phyloP scores from a whole-genome alignment of 2,329 filamentous ascomycete genomes.

The Emergomyces africanus region DNA sequence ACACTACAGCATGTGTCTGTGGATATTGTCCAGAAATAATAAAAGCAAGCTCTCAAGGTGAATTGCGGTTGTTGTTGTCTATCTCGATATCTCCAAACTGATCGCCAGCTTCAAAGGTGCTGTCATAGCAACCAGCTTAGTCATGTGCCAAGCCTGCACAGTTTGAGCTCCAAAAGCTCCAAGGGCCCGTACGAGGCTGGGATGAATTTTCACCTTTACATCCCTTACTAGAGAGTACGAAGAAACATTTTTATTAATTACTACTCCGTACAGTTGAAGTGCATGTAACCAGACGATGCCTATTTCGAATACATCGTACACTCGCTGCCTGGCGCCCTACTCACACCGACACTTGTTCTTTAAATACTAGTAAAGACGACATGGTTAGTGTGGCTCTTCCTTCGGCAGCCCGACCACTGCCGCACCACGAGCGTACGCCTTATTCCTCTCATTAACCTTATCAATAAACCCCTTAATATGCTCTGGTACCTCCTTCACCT shows the following conservation, averaged over 20 bases:
- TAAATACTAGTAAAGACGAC: no score
- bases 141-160: neutral
- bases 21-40: neutral
- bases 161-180: no score
- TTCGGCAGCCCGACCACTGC: neutral
- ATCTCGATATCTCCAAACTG: neutral
- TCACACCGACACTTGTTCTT: neutral
- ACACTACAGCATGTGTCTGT: neutral
- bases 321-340: neutral
- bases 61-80: neutral
- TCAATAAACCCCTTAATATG: constrained; percentile 47
- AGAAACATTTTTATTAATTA: neutral
- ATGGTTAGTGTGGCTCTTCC: neutral
- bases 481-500: constrained; percentile 44
- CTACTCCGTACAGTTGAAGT: neutral
- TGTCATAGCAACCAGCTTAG: constrained; percentile 1
- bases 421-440: constrained; percentile 24
- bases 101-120: neutral
- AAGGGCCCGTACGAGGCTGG: no score
- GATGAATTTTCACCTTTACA: no score
- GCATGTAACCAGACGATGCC: neutral
- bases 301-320: neutral
- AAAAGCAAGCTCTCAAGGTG: neutral
- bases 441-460: constrained; percentile 34
- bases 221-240: neutral